These are phyloP conservation scores for Bromus sterilis DNA, from an alignment of 176 grass and related monocot genomes.

Conservation along the genomic window DNA sequence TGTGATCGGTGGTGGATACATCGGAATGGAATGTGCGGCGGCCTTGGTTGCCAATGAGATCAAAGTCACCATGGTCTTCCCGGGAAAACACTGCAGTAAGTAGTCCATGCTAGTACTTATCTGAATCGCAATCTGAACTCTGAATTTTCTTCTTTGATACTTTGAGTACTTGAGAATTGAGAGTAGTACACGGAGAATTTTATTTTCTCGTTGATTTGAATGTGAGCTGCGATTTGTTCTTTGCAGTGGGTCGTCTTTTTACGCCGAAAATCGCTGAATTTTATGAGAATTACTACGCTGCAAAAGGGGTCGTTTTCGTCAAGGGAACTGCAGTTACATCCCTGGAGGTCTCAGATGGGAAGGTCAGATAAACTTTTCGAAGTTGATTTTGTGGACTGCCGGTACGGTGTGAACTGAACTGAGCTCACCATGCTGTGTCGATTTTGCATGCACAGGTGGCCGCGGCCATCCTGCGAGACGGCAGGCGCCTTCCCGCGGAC, in stretches of 20 bases:
- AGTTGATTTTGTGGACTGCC: neutral
- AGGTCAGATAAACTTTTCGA: constrained; percentile 18
- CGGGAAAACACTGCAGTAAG: constrained; percentile 84
- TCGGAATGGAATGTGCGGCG: constrained; percentile 89
- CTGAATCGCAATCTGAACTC: neutral
- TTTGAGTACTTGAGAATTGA: no score
- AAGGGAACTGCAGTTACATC: constrained; percentile 54
- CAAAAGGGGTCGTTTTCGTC: constrained; percentile 70
- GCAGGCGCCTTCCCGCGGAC: constrained; percentile 41
- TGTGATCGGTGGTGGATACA: constrained; percentile 82
- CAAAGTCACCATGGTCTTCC: constrained; percentile 83
- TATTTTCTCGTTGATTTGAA: neutral
- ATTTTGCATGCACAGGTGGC: constrained; percentile 41
- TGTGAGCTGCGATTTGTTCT: neutral
- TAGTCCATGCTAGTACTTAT: neutral
- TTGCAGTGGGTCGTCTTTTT: constrained; percentile 70
- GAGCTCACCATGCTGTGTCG: neutral
- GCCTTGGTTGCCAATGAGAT: constrained; percentile 66
- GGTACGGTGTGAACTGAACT: neutral
- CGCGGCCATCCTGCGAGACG: constrained; percentile 52
- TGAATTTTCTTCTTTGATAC: neutral
- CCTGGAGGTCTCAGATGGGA: constrained; percentile 46
- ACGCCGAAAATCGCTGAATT: constrained; percentile 66
- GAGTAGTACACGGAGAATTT: no score
- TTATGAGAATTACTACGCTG: constrained; percentile 70